Evolutionary conservation across 371 early-diverging fungal species (phyloP), one percentile per base, ranked within the genome.

Genomic region (Mortierella sp.): DNA sequence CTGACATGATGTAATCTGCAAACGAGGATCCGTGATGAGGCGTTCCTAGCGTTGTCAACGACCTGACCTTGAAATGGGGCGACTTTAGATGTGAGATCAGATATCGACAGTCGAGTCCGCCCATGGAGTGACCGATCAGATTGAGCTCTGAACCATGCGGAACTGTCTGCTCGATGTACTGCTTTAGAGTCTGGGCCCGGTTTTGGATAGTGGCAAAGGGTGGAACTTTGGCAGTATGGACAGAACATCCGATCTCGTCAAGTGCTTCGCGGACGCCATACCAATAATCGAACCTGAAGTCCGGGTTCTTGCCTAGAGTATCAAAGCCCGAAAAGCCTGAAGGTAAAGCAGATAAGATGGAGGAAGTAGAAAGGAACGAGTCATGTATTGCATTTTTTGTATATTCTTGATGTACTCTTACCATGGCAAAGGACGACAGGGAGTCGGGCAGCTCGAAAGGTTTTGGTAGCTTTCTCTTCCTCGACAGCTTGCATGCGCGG

Each of bases 361-460:
- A n/a, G n/a, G n/a, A n/a, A n/a, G n/a, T n/a, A n/a, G n/a, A n/a
- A n/a, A n/a, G n/a, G n/a, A n/a, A n/a, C n/a, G n/a, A n/a, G n/a
- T n/a, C n/a, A n/a, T n/a, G n/a, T n/a, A n/a, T n/a, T n/a, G n/a
- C n/a, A n/a, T n/a, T n/a, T n/a, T n/a, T n/a, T 44, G 11, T 54
- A 26, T n/a, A 50, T 19, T 48, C 24, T 4, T 39, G 8, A 1
- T 42, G 47, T 4, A 9, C 15, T 19, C 34, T 55, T 73, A 76
- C 94, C 97, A 80, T 95, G 96, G 79, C 95, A 95, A 27, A 96
- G 86, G 7, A 95, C 92, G 61, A 96, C 83, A 17, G 94, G 95
- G 41, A 92, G 84, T 34, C 92, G 83, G 17, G 94, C 93, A 7
- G 94, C 86, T 48, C 80, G 73, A 80, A 92, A 93, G n/a, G 42